Evolutionary conservation across 345 rosid species (phyloP).

Genomic region (Citrus mangshanensis): DNA sequence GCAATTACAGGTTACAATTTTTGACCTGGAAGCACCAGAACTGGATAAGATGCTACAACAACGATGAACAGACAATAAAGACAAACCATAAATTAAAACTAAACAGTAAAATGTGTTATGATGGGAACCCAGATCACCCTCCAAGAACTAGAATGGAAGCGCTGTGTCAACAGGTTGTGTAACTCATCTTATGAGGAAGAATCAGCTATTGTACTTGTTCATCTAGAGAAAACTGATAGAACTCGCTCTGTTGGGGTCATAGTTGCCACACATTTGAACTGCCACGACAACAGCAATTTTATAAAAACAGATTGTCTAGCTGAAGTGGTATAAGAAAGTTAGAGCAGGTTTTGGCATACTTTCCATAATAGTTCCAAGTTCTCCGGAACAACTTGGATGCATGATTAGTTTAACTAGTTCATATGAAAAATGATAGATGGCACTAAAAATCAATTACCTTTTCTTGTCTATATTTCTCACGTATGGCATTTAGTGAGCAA

Average conservation of each 20-base stretch:
- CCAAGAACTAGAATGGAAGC: constrained; percentile 1
- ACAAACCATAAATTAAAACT: not conserved
- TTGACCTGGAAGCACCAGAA: constrained; percentile 36
- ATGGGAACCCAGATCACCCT: constrained; percentile 14
- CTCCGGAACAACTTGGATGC: not conserved
- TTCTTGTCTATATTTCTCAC: constrained; percentile 69
- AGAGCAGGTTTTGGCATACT: not conserved
- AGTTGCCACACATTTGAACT: constrained; percentile 81
- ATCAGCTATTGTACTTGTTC: constrained; percentile 32
- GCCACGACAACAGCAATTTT: constrained; percentile 19
- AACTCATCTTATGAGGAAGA: constrained; percentile 10
- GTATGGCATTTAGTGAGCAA: constrained; percentile 62
- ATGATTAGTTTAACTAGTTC: not conserved
- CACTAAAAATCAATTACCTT: constrained; percentile 45
- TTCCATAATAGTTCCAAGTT: not conserved
- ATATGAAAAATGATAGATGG: not conserved
- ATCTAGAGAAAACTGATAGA: constrained; percentile 51
- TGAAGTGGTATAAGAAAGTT: not conserved
- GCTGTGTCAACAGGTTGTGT: not conserved
- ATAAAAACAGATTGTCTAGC: not conserved
- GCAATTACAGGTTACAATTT: constrained; percentile 28
- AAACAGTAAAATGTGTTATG: constrained; percentile 4
- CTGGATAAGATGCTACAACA: constrained; percentile 38
- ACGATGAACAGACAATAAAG: not conserved
- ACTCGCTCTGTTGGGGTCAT: constrained; percentile 57